Evolutionary conservation across 2,329 filamentous ascomycete genomes (phyloP).

Genomic region (Colletotrichum cereale): DNA sequence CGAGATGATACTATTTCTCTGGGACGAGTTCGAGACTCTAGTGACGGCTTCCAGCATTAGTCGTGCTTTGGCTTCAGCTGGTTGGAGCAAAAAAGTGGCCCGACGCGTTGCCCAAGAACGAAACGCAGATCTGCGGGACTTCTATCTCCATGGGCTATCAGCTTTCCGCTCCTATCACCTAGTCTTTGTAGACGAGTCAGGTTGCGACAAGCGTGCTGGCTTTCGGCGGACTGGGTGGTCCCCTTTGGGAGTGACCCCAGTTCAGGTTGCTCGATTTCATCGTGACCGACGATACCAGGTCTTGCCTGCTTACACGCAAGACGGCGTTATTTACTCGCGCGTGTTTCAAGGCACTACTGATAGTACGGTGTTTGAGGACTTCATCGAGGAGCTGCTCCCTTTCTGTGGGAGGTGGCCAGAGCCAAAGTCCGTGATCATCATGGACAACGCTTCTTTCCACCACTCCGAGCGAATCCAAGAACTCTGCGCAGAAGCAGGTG

Average conservation of each 20-base stretch:
- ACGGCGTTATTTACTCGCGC: background rate
- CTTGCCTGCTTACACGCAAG: background rate
- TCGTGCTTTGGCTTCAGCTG: background rate
- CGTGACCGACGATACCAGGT: background rate
- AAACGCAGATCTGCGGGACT: background rate
- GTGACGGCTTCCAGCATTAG: background rate
- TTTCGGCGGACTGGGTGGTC: background rate
- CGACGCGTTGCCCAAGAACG: background rate
- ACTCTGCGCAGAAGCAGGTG: constrained; percentile 44
- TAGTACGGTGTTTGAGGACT: background rate
- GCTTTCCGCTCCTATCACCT: background rate
- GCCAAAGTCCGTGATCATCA: constrained; percentile 51
- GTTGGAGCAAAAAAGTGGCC: background rate
- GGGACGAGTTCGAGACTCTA: background rate
- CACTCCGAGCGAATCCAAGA: constrained; percentile 44
- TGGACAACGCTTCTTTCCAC: constrained; percentile 52
- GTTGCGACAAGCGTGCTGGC: background rate
- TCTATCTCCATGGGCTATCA: background rate
- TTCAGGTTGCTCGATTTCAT: background rate
- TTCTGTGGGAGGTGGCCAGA: constrained; percentile 49
- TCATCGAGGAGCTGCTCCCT: background rate
- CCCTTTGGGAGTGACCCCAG: background rate
- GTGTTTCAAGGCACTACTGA: background rate
- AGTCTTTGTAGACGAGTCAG: background rate
- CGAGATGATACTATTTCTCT: constrained; percentile 42